A percentile compares a stretch with the other conserved stretches of the same genome.
Evolutionary conservation across 2,329 filamentous ascomycete species (phyloP).

Genomic region (Raffaelea arxii): DNA sequence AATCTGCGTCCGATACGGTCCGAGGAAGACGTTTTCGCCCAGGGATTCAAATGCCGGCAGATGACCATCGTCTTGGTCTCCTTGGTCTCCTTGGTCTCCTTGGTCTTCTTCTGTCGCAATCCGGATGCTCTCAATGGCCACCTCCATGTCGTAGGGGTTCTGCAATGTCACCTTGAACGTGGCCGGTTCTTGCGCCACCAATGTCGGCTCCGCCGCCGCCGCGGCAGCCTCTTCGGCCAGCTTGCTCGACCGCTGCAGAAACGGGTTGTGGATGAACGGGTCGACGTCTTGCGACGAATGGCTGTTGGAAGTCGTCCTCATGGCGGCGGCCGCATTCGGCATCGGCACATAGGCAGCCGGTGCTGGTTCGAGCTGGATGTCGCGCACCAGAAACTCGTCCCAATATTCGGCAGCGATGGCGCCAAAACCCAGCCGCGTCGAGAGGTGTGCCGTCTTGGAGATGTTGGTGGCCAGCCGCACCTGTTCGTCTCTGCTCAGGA

Average conservation of each 20-base stretch:
- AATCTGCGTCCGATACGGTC: constrained; percentile 74
- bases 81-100: too few relatives aligned
- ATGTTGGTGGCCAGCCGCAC: constrained; percentile 76
- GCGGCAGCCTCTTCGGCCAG: too few relatives aligned
- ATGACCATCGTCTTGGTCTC: too few relatives aligned
- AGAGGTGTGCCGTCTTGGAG: constrained; percentile 69
- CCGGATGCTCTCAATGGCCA: constrained; percentile 75
- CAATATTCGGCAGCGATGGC: constrained; percentile 73
- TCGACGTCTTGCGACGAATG: constrained; percentile 60
- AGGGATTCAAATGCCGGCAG: constrained; percentile 45
- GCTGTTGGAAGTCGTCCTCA: too few relatives aligned
- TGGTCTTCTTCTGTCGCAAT: constrained; percentile 46
- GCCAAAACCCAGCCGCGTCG: constrained; percentile 61
- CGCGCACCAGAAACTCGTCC: constrained; percentile 88
- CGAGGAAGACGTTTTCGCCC: constrained; percentile 57
- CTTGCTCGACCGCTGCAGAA: constrained; percentile 58
- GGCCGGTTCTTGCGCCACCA: constrained; percentile 71
- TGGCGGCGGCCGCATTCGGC: constrained; percentile 42
- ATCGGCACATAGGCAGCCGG: constrained; percentile 52
- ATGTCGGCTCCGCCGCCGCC: constrained; percentile 54
- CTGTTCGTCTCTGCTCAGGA: constrained; percentile 74
- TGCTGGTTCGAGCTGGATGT: constrained; percentile 58
- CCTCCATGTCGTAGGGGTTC: constrained; percentile 87
- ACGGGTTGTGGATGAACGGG: constrained; percentile 94
- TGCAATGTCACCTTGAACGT: constrained; percentile 78